These are phyloP conservation scores for Triadica sebifera DNA, from an alignment of 345 rosid genomes.

Conservation along the genomic window DNA sequence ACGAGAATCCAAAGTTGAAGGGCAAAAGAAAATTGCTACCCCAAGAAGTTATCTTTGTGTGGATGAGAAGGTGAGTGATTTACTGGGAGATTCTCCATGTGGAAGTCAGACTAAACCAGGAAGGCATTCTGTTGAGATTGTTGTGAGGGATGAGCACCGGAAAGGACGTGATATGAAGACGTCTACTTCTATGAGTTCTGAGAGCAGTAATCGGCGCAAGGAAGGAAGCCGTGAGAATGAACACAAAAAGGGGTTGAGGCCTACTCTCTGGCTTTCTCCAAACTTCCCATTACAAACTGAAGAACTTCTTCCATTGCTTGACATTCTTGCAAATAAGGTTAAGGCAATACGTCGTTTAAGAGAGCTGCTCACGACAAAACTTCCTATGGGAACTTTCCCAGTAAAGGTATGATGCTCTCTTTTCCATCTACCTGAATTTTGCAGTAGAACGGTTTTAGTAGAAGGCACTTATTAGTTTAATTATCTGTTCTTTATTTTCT, in stretches of 20 bases:
- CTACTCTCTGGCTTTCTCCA: conserved; percentile 89
- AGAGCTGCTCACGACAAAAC: conserved; percentile 92
- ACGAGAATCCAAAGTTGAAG: conserved; percentile 64
- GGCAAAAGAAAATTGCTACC: conserved; percentile 53
- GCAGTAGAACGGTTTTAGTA: background rate
- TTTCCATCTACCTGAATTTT: conserved; percentile 5
- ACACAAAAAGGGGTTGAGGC: conserved; percentile 90
- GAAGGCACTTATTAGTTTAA: background rate
- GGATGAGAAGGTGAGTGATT: conserved; percentile 81
- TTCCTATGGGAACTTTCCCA: conserved; percentile 89
- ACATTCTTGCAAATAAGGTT: conserved; percentile 96
- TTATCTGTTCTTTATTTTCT: background rate
- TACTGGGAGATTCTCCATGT: conserved; percentile 65
- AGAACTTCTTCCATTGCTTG: conserved; percentile 93
- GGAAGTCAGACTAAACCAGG: conserved; percentile 66
- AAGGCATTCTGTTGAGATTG: conserved; percentile 78
- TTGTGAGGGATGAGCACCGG: conserved; percentile 51
- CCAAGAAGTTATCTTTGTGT: conserved; percentile 82
- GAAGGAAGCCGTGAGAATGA: conserved; percentile 77
- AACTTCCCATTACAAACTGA: conserved; percentile 85
- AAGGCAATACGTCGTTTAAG: conserved; percentile 95
- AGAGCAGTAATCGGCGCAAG: conserved; percentile 46
- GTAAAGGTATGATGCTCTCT: conserved; percentile 63
- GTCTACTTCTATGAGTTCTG: conserved; percentile 46
- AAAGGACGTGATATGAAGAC: conserved; percentile 58